phyloP scores from a whole-genome alignment of 176 grass and related monocot genomes.

The Aegilops sharonensis region DNA sequence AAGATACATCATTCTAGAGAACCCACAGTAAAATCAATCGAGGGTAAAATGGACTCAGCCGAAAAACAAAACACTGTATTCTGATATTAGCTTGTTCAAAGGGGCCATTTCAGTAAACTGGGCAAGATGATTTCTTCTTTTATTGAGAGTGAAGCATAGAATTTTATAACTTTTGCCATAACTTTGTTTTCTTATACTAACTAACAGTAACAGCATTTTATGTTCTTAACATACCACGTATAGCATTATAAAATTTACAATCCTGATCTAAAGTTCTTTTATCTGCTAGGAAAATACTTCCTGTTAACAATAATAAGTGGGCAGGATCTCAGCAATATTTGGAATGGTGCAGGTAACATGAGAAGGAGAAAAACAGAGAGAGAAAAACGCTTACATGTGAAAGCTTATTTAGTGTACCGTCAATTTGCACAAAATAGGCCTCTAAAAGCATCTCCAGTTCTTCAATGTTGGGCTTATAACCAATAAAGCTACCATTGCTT shows the following conservation, averaged over 20 bases:
- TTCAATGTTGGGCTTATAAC: slow-evolving; percentile 80
- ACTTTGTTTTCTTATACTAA: not conserved
- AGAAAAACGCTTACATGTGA: slow-evolving; percentile 60
- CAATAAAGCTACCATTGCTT: slow-evolving; percentile 56
- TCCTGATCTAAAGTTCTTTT: not conserved
- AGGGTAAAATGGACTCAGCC: not conserved
- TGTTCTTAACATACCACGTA: not conserved
- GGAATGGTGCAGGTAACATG: not conserved
- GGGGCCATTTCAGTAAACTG: not conserved
- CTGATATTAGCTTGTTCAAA: not conserved
- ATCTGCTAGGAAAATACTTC: not conserved
- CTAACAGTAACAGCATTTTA: not conserved
- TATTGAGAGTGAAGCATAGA: not conserved
- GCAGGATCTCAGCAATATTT: not conserved
- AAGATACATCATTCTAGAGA: slow-evolving; percentile 1
- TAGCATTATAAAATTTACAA: not conserved
- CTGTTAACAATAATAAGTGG: not conserved
- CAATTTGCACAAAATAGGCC: slow-evolving; percentile 93
- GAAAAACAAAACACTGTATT: not conserved
- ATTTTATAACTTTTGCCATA: not conserved
- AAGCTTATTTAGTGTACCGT: slow-evolving; percentile 87
- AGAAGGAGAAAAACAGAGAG: not conserved
- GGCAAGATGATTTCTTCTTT: not conserved
- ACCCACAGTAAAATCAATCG: not conserved
- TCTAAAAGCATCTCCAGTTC: slow-evolving; percentile 93